Conservation (phyloP, 208 protist genomes). For the Vickermania ingenoplastis region DNA sequence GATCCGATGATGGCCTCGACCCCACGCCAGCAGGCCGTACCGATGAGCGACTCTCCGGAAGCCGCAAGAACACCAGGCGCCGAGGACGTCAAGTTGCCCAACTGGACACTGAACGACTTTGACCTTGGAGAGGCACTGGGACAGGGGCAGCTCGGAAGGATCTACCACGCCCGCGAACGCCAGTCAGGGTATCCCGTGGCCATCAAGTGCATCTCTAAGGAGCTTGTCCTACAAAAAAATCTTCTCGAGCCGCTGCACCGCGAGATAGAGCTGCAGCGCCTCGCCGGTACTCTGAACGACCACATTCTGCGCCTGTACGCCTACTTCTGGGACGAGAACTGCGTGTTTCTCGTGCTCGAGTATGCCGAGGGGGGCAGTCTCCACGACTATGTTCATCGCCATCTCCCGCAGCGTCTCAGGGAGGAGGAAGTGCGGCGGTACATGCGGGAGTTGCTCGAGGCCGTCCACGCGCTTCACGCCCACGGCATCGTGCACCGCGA, state of each 20-base stretch:
- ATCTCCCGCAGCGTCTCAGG: conserved; percentile 2
- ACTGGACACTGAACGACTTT: conserved; percentile 29
- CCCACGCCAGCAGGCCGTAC: background rate
- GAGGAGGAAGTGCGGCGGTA: conserved; percentile 13
- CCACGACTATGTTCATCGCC: conserved; percentile 52
- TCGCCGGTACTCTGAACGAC: conserved; percentile 56
- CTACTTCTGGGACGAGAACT: conserved; percentile 93
- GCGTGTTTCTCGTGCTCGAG: conserved; percentile 95
- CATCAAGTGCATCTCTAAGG: conserved; percentile 28
- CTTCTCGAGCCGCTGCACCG: conserved; percentile 86
- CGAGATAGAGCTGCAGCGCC: conserved; percentile 95
- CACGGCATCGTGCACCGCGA: conserved; percentile 51
- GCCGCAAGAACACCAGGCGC: background rate
- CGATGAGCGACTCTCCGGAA: too few species aligned
- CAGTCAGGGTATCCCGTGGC: conserved; percentile 21
- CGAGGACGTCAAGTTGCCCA: background rate
- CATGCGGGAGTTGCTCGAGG: conserved; percentile 15
- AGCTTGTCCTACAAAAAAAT: conserved; percentile 20
- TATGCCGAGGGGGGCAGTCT: conserved; percentile 90
- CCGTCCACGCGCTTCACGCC: conserved; percentile 25
- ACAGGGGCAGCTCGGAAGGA: conserved; percentile 30
- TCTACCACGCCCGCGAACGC: conserved; percentile 25
- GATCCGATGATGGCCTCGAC: background rate
- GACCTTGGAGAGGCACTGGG: conserved; percentile 18
- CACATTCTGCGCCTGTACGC: conserved; percentile 92